A percentile compares a stretch with the other conserved stretches of the same genome.
These are phyloP conservation scores for Cercospora zeina DNA, from an alignment of 2,329 filamentous ascomycete genomes.

Conservation along the genomic window DNA sequence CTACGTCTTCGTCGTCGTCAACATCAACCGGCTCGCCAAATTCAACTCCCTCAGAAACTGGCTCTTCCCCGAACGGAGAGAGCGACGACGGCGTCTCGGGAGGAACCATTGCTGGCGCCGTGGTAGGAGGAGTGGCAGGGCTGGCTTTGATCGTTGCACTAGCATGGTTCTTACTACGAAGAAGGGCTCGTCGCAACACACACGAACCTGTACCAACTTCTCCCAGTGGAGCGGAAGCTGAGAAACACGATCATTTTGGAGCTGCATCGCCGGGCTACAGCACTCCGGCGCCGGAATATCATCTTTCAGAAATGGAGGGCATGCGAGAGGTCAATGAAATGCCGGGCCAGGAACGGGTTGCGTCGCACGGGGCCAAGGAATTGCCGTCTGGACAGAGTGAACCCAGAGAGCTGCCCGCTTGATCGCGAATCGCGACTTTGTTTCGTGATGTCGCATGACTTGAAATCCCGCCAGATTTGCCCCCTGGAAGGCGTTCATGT, in stretches of 20 bases:
- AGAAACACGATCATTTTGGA: slow-evolving; percentile 11
- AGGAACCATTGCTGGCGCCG: slow-evolving; percentile 43
- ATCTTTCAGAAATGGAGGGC: slow-evolving; percentile 19
- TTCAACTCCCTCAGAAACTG: background rate
- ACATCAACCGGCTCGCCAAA: background rate
- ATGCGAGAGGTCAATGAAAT: slow-evolving; percentile 13
- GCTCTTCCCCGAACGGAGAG: background rate
- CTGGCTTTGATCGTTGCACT: slow-evolving; percentile 22
- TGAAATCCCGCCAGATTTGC: no score
- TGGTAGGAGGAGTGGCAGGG: slow-evolving; percentile 38
- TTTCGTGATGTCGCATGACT: no score
- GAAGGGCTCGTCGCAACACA: slow-evolving; percentile 11
- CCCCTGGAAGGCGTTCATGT: no score
- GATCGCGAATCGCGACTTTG: background rate
- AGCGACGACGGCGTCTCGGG: background rate
- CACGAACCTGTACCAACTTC: background rate
- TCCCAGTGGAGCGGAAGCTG: background rate
- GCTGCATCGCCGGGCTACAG: background rate
- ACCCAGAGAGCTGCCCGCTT: slow-evolving; percentile 17
- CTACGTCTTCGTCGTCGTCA: background rate
- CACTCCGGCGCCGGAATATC: slow-evolving; percentile 14
- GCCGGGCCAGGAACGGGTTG: slow-evolving; percentile 1
- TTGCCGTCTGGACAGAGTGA: slow-evolving; percentile 11
- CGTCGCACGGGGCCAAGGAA: slow-evolving; percentile 8
- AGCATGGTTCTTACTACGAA: slow-evolving; percentile 22